Evolutionary conservation across 495 filamentous ascomycete genomes (phyloP).

Genomic region (Neurospora sublineolata): DNA sequence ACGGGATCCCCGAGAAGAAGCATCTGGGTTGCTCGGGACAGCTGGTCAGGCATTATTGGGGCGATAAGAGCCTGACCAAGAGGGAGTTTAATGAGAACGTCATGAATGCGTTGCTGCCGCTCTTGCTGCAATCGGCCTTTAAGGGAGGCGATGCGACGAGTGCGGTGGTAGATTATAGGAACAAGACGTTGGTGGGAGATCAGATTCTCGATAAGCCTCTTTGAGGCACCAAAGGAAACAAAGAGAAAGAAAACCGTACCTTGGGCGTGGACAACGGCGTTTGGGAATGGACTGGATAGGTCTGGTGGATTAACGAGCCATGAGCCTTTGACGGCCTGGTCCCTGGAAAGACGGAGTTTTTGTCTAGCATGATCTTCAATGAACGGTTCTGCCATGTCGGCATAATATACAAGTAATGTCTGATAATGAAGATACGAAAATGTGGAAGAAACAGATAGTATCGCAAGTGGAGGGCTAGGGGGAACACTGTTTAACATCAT

Average conservation of each 20-base stretch:
- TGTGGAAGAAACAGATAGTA: background rate
- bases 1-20: conserved; percentile 14
- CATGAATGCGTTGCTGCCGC: conserved; percentile 15
- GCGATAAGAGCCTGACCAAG: conserved; percentile 9
- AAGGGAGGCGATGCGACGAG: background rate
- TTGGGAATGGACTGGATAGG: background rate
- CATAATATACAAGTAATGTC: background rate
- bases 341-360: background rate
- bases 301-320: background rate
- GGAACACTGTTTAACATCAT: background rate
- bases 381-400: background rate
- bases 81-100: conserved; percentile 11
- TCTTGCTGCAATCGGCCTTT: conserved; percentile 13
- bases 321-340: background rate
- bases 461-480: background rate
- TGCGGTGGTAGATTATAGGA: conserved; percentile 10
- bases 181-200: conserved; percentile 11
- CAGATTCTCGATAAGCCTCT: conserved; percentile 7
- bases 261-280: background rate
- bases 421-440: background rate
- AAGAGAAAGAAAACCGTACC: background rate
- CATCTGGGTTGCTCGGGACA: conserved; percentile 13
- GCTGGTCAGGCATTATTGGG: conserved; percentile 22
- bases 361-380: background rate
- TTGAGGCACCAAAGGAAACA: background rate